Evolutionary conservation across 495 filamentous ascomycete species (phyloP).

Genomic region (Cairneyella variabilis): DNA sequence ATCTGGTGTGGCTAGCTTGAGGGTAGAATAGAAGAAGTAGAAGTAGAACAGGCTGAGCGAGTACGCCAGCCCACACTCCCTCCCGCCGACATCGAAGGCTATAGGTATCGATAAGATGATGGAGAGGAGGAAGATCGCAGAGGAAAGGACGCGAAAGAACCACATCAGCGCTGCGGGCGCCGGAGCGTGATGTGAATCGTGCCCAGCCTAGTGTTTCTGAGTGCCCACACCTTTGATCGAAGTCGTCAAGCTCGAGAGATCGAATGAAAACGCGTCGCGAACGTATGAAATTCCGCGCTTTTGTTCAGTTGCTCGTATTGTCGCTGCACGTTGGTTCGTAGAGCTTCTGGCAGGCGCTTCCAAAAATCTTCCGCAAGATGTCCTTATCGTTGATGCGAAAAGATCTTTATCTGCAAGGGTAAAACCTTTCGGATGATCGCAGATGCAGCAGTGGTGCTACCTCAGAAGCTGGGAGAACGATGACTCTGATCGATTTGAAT

Average conservation of each 20-base stretch:
- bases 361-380: background rate
- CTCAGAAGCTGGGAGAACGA: background rate
- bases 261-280: conserved; percentile 7
- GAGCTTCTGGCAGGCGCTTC: background rate
- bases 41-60: conserved; percentile 79
- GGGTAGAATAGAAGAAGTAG: conserved; percentile 82
- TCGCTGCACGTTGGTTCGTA: background rate
- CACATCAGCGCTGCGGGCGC: conserved; percentile 41
- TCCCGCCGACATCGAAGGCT: conserved; percentile 94
- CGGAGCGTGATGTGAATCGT: conserved; percentile 26
- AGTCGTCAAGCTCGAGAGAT: background rate
- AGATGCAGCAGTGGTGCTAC: background rate
- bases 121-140: conserved; percentile 76
- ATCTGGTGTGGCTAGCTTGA: conserved; percentile 78
- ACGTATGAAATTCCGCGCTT: background rate
- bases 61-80: conserved; percentile 88
- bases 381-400: conserved; percentile 14
- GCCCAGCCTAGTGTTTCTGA: conserved; percentile 18
- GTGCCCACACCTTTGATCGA: background rate
- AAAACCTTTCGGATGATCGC: background rate
- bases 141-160: conserved; percentile 68
- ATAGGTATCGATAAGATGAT: conserved; percentile 92
- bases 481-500: conserved; percentile 1
- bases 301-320: background rate
- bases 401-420: conserved; percentile 15